These are phyloP conservation scores for Populus hybrid DNA, from an alignment of 441 rosid genomes.

Conservation along the genomic window DNA sequence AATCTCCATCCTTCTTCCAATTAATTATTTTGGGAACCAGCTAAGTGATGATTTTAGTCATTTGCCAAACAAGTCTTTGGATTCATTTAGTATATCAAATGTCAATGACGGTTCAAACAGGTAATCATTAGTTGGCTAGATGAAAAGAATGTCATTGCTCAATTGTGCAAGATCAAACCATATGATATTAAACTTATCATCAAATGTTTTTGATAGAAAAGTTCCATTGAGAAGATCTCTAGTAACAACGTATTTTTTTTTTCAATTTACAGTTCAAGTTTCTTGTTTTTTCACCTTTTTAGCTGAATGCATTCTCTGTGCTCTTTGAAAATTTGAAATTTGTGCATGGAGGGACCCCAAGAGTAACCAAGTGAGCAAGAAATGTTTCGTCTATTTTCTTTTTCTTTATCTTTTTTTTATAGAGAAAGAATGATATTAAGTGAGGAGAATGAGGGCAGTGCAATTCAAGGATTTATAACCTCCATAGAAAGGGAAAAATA, in stretches of 20 bases:
- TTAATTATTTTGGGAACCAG: conserved; percentile 76
- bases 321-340: not conserved
- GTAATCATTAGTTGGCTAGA: conserved; percentile 29
- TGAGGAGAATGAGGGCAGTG: not conserved
- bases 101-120: conserved; percentile 80
- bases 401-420: no score
- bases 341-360: not conserved
- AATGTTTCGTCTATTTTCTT: not conserved
- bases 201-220: not conserved
- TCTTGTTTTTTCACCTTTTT: not conserved
- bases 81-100: conserved; percentile 79
- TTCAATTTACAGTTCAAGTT: no score
- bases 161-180: not conserved
- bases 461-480: not conserved
- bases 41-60: conserved; percentile 50
- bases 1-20: conserved; percentile 72
- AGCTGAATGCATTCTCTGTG: not conserved
- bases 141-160: not conserved
- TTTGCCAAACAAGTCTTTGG: conserved; percentile 65
- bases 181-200: not conserved
- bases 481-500: not conserved
- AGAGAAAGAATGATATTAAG: not conserved
- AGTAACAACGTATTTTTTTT: no score
- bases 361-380: not conserved
- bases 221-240: not conserved